Evolutionary conservation across 1,139 yeast species (phyloP).

Genomic region (Debaryomycetaceae sp.): DNA sequence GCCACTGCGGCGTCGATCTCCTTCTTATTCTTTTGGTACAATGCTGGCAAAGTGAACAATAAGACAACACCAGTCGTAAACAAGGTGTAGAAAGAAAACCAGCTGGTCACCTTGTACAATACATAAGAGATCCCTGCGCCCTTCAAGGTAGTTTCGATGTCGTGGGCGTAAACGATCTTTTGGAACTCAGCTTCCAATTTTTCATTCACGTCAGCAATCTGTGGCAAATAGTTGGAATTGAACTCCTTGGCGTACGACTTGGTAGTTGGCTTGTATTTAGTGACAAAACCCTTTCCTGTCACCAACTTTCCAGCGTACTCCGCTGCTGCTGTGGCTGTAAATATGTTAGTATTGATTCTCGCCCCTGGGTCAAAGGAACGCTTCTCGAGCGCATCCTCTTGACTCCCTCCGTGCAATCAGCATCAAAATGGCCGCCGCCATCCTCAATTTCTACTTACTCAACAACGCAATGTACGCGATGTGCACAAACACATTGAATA

Average conservation of each 20-base stretch:
- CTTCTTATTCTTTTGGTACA: constrained; percentile 71
- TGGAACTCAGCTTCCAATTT: constrained; percentile 49
- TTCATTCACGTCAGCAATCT: constrained; percentile 40
- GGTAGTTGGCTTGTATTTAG: constrained; percentile 56
- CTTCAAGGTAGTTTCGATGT: constrained; percentile 66
- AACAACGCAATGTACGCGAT: constrained; percentile 45
- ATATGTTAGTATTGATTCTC: constrained; percentile 12
- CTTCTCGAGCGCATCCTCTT: no score
- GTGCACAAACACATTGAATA: constrained; percentile 65
- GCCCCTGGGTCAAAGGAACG: background rate
- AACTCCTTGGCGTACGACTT: constrained; percentile 37
- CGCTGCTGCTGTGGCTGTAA: constrained; percentile 56
- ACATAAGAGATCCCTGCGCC: constrained; percentile 66
- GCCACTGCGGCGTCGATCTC: constrained; percentile 76
- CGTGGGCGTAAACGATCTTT: constrained; percentile 62
- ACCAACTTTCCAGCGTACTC: constrained; percentile 66
- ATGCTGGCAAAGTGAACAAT: constrained; percentile 72
- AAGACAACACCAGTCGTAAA: constrained; percentile 53
- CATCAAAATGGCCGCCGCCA: background rate
- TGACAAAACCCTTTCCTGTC: constrained; percentile 69
- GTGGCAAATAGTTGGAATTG: constrained; percentile 41
- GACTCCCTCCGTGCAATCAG: no score
- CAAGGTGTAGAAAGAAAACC: constrained; percentile 72
- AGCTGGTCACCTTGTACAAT: constrained; percentile 69
- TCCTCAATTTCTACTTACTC: constrained; percentile 25